phyloP scores from a whole-genome alignment of 495 filamentous ascomycete species.

The Annulohypoxylon moriforme region DNA sequence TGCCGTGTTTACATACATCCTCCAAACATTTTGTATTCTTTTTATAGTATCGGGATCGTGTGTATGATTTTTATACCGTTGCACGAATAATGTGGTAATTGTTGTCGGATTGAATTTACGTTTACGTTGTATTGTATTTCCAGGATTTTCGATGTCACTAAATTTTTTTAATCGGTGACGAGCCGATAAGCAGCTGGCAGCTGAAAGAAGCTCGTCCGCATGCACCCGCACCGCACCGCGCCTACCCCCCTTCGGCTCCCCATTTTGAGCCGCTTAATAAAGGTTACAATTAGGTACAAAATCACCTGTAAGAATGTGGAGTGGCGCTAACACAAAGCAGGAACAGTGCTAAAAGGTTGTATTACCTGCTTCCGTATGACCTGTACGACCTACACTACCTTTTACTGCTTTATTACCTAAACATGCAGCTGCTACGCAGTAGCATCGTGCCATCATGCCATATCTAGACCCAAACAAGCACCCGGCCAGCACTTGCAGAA shows the following conservation, averaged over 20 bases:
- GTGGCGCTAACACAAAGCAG: constrained; percentile 26
- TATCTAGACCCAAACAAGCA: constrained; percentile 7
- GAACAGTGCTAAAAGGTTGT: constrained; percentile 8
- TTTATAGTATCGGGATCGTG: too few relatives aligned
- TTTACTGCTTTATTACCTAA: constrained; percentile 23
- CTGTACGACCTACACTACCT: constrained; percentile 15
- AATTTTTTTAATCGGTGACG: constrained; percentile 36
- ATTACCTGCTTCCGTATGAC: not conserved
- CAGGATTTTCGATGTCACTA: constrained; percentile 15
- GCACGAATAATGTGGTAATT: not conserved
- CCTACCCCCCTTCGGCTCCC: too few relatives aligned
- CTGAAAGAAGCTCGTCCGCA: constrained; percentile 29
- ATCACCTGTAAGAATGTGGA: not conserved
- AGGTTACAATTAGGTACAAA: constrained; percentile 6
- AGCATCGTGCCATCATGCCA: constrained; percentile 22
- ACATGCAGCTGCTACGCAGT: constrained; percentile 2
- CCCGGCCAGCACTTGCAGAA: constrained; percentile 3
- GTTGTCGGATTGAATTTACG: not conserved
- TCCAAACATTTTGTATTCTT: constrained; percentile 56
- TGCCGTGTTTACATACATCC: constrained; percentile 52
- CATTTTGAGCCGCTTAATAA: constrained; percentile 43
- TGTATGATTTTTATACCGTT: not conserved
- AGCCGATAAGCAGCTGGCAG: constrained; percentile 35
- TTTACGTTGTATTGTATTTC: not conserved
- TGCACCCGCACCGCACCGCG: not conserved